Evolutionary conservation across 2,329 filamentous ascomycete species (phyloP).

Genomic region (Dothistroma septosporum): DNA sequence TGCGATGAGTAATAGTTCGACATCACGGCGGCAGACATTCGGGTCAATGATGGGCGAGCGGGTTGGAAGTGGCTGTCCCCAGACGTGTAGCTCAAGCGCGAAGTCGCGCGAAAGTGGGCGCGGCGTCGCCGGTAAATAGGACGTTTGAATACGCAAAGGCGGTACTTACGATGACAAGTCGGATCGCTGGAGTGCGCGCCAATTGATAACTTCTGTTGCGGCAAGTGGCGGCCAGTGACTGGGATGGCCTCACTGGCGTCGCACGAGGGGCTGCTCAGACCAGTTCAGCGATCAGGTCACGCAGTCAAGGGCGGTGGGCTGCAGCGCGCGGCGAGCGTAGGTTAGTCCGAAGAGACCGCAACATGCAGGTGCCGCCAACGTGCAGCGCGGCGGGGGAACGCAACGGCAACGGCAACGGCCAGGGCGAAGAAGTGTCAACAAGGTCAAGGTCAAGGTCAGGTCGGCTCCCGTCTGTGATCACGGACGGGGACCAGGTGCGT

Average conservation of each 20-base stretch:
- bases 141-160: constrained; percentile 16
- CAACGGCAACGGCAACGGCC: constrained; percentile 9
- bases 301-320: constrained; percentile 12
- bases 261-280: constrained; percentile 22
- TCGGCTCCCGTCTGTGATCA: not conserved
- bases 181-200: constrained; percentile 16
- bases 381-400: constrained; percentile 5
- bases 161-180: constrained; percentile 25
- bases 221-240: constrained; percentile 25
- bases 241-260: constrained; percentile 25
- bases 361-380: constrained; percentile 6
- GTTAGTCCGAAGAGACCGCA: constrained; percentile 1
- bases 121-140: constrained; percentile 25
- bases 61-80: constrained; percentile 4
- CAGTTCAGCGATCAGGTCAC: constrained; percentile 22
- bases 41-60: constrained; percentile 17
- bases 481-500: not conserved
- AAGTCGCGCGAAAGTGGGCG: constrained; percentile 25
- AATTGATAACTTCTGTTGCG: constrained; percentile 24
- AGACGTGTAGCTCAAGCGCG: constrained; percentile 18
- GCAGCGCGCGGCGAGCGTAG: constrained; percentile 9
- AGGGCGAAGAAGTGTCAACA: constrained; percentile 1
- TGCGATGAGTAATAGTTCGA: constrained; percentile 33
- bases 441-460: not conserved
- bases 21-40: constrained; percentile 34